phyloP scores from a whole-genome alignment of 2,329 filamentous ascomycete species.

The Zalaria sp. region DNA sequence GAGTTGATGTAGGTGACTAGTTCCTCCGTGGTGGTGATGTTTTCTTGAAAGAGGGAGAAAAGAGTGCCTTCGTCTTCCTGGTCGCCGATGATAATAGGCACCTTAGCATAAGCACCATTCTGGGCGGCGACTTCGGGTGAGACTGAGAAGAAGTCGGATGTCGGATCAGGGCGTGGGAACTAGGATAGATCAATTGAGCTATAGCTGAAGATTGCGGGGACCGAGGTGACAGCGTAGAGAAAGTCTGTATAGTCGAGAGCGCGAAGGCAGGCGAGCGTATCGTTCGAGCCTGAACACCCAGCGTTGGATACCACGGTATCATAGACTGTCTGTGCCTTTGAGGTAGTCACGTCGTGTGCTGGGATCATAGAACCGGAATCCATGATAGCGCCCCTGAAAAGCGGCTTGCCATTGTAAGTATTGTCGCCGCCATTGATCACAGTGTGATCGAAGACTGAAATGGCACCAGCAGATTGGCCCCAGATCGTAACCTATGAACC shows the following conservation, averaged over 20 bases:
- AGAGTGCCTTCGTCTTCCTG: constrained; percentile 72
- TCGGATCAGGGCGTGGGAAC: constrained; percentile 52
- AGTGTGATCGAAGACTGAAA: constrained; percentile 67
- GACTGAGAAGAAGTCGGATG: constrained; percentile 42
- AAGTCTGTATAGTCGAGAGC: constrained; percentile 29
- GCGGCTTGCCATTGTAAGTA: constrained; percentile 57
- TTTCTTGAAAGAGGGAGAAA: constrained; percentile 55
- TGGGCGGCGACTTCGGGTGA: constrained; percentile 47
- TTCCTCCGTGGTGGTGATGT: constrained; percentile 47
- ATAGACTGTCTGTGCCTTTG: constrained; percentile 47
- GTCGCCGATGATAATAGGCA: constrained; percentile 55
- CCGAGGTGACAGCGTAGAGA: constrained; percentile 53
- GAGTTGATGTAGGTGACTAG: constrained; percentile 48
- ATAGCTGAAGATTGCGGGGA: constrained; percentile 55
- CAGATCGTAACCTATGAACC: too few relatives aligned
- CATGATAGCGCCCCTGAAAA: constrained; percentile 72
- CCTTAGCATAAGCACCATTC: constrained; percentile 40
- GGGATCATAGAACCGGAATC: constrained; percentile 48
- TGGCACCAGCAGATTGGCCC: constrained; percentile 24
- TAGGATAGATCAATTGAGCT: constrained; percentile 57
- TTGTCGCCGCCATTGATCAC: constrained; percentile 57
- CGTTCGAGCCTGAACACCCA: constrained; percentile 26
- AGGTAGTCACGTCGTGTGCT: constrained; percentile 43
- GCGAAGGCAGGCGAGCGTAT: constrained; percentile 36
- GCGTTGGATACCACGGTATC: constrained; percentile 31